Percentiles rank a stretch among this genome's conserved stretches.
These are phyloP conservation scores for Vigna hirtella DNA, from an alignment of 306 rosid genomes.

Conservation along the genomic window DNA sequence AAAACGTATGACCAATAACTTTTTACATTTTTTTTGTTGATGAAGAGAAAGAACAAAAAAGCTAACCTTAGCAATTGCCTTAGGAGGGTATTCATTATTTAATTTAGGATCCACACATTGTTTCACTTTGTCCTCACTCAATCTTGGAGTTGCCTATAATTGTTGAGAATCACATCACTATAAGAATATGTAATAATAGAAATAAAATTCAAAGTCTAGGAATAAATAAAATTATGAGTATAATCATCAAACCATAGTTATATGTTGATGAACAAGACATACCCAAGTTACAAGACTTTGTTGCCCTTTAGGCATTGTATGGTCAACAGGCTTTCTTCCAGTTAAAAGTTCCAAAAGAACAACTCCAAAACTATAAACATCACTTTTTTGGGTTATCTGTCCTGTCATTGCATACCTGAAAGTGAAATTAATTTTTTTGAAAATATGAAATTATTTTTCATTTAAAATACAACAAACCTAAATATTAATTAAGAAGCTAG, in stretches of 20 bases:
- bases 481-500: neutral
- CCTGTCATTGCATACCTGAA: conserved; percentile 97
- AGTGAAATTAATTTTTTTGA: conserved; percentile 22
- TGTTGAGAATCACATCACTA: conserved; percentile 25
- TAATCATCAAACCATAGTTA: neutral
- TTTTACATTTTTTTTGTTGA: too few species aligned
- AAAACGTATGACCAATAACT: too few species aligned
- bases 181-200: neutral
- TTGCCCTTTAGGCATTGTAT: conserved; percentile 96
- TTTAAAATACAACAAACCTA: neutral
- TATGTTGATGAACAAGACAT: conserved; percentile 20
- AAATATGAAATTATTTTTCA: conserved; percentile 21
- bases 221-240: neutral
- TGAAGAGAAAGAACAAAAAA: neutral
- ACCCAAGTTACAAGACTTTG: conserved; percentile 99
- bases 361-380: conserved; percentile 93
- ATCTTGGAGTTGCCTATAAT: conserved; percentile 90
- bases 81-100: conserved; percentile 85
- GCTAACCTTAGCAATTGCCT: conserved; percentile 92
- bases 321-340: conserved; percentile 95
- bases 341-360: conserved; percentile 87
- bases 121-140: conserved; percentile 96
- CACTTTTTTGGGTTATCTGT: conserved; percentile 89
- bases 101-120: conserved; percentile 96
- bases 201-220: neutral